Evolutionary conservation across 1,284 basidiomycete species (phyloP), one percentile per base, ranked within the genome.

Genomic region (Polyporus tsugae): DNA sequence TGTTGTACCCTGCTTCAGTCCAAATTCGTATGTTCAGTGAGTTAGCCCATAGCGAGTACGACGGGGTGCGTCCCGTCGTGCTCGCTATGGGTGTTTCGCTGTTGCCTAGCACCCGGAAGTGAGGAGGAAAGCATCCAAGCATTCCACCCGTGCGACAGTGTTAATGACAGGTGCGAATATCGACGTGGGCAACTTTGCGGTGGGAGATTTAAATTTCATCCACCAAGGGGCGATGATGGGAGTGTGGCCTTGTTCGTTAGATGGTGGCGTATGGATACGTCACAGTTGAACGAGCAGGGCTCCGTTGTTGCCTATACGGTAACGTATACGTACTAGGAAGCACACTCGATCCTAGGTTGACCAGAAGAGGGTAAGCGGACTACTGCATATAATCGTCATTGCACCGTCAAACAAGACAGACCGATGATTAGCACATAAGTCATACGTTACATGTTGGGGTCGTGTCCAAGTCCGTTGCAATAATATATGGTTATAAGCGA

Each of bases 131-230:
- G 55, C 35, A 19, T 38, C 1, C 22, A 22, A 49, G 22, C 38
- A 41, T 59, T 59, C 58, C 49, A 53, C 44, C 35, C 41, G 57
- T 41, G 57, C 59, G 61, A 59, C 60, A 39, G 33, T 44, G 36
- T 49, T 49, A 49, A 25, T 49, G 46, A 7, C 19, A n/a, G 35
- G 35, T 35, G 57, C 17, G 49, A 60, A 55, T 17, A 63, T 69
- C 64, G 63, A 58, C 64, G 68, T 69, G 68, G 60, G 64, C 39
- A 35, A n/a, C 25, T 38, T 41, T 42, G n/a, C 19, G 55, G 35
- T 22, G 55, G 62, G 52, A 53, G 33, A 22, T 11, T 57, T 38
- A 2, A 10, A 22, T 11, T 57, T 38, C 2, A 10, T 58, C n/a
- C 52, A 33, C 57, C 62, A 29, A 25, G 38, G 36, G 63, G 19